These are phyloP conservation scores for Apiospora sp. DNA, from an alignment of 2,329 filamentous ascomycete genomes.

Conservation along the genomic window DNA sequence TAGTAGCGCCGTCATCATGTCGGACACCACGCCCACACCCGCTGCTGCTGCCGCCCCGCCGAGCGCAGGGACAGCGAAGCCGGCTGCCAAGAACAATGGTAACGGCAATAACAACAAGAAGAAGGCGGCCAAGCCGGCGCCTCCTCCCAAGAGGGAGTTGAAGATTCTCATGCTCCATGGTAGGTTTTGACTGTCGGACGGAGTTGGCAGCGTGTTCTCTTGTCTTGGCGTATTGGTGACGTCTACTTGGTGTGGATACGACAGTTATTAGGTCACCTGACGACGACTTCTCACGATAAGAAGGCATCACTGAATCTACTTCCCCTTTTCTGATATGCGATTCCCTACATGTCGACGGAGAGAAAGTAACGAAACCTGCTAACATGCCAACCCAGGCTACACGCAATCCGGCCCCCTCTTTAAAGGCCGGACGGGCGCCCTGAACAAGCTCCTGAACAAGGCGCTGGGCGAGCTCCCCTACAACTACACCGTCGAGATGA, in stretches of 20 bases:
- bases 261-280: background rate
- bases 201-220: too few relatives aligned
- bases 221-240: too few relatives aligned
- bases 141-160: constrained; percentile 55
- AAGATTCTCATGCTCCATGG: constrained; percentile 83
- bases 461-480: constrained; percentile 67
- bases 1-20: constrained; percentile 8
- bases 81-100: constrained; percentile 10
- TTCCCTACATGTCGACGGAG: too few relatives aligned
- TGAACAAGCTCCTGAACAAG: constrained; percentile 83
- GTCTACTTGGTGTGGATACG: background rate
- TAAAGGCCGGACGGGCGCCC: constrained; percentile 85
- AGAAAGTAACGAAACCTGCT: background rate
- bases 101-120: constrained; percentile 3
- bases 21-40: background rate
- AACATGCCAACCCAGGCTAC: constrained; percentile 65
- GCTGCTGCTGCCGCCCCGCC: constrained; percentile 1
- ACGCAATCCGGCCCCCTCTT: constrained; percentile 90
- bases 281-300: background rate
- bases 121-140: constrained; percentile 39
- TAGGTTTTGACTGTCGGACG: constrained; percentile 45
- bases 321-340: background rate
- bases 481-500: constrained; percentile 60
- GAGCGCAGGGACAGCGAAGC: background rate
- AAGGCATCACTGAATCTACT: background rate